Conservation (phyloP, 2,329 filamentous ascomycete species). For the Monosporascus cannonballus region DNA sequence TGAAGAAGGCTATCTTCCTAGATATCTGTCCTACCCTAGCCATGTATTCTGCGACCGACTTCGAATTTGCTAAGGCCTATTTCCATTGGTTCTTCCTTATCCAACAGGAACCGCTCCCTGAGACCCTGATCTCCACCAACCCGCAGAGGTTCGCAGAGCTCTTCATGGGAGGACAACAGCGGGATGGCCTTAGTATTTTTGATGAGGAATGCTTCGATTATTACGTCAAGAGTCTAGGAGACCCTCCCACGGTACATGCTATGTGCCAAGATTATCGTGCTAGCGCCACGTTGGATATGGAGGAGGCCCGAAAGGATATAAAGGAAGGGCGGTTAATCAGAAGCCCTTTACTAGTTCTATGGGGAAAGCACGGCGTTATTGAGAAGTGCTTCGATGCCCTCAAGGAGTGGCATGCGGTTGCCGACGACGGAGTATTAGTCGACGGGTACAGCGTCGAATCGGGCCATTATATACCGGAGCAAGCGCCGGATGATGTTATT, state of each 20-base stretch:
- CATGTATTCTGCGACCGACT: conserved; percentile 41
- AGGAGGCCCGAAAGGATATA: conserved; percentile 41
- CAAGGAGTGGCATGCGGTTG: conserved; percentile 44
- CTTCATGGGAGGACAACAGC: conserved; percentile 35
- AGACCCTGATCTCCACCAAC: conserved; percentile 35
- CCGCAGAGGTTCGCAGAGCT: conserved; percentile 34
- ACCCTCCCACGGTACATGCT: conserved; percentile 36
- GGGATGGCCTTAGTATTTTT: conserved; percentile 28
- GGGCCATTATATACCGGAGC: conserved; percentile 46
- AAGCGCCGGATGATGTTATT: conserved; percentile 40
- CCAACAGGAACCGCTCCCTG: conserved; percentile 44
- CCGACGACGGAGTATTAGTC: conserved; percentile 27
- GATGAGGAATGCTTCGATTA: conserved; percentile 28
- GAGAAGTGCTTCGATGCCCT: conserved; percentile 43
- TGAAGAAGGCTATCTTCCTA: conserved; percentile 38
- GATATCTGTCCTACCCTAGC: conserved; percentile 50
- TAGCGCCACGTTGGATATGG: conserved; percentile 44
- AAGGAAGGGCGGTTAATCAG: conserved; percentile 35
- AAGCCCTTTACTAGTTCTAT: conserved; percentile 43
- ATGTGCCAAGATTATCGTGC: conserved; percentile 54
- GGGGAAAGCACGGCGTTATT: conserved; percentile 42
- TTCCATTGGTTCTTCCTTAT: conserved; percentile 57
- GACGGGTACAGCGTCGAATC: conserved; percentile 37
- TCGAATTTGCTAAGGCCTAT: conserved; percentile 41
- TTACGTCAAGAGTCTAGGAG: conserved; percentile 36